A percentile compares a stretch with the other conserved stretches of the same genome.
These are phyloP conservation scores for Yarrowia divulgata DNA, from an alignment of 805 yeast species.

Conservation along the genomic window DNA sequence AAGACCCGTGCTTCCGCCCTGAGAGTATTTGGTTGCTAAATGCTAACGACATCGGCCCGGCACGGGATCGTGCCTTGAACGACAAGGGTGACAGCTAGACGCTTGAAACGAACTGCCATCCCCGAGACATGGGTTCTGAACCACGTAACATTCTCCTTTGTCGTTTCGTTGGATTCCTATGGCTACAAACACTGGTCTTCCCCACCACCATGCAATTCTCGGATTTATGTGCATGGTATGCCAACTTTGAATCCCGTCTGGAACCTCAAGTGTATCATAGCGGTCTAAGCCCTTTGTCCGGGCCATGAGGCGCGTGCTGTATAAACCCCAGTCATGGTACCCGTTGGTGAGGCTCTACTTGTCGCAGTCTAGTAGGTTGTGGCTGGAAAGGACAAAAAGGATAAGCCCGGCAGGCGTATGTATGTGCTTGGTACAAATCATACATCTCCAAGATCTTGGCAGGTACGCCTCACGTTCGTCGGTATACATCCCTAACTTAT, in stretches of 20 bases:
- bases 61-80: not conserved
- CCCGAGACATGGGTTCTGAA: not conserved
- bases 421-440: too few relatives aligned
- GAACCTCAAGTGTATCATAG: slow-evolving; percentile 22
- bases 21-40: slow-evolving; percentile 32
- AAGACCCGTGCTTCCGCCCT: slow-evolving; percentile 38
- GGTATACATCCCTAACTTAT: not conserved
- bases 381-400: slow-evolving; percentile 2
- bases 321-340: slow-evolving; percentile 37
- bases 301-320: slow-evolving; percentile 35
- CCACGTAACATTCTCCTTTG: not conserved
- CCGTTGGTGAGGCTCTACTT: slow-evolving; percentile 21
- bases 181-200: not conserved
- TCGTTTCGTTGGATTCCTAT: not conserved
- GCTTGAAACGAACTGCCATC: not conserved
- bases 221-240: slow-evolving; percentile 11
- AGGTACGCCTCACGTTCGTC: slow-evolving; percentile 5
- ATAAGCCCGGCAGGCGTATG: not conserved
- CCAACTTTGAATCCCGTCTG: slow-evolving; percentile 28
- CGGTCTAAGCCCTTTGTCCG: not conserved
- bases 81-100: not conserved
- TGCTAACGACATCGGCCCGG: slow-evolving; percentile 6
- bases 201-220: slow-evolving; percentile 21
- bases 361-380: not conserved
- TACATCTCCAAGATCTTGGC: not conserved